Evolutionary conservation across 768 basidiomycete genomes (phyloP), one percentile per base, ranked within the genome.

Genomic region (Paxillus rubicundulus): DNA sequence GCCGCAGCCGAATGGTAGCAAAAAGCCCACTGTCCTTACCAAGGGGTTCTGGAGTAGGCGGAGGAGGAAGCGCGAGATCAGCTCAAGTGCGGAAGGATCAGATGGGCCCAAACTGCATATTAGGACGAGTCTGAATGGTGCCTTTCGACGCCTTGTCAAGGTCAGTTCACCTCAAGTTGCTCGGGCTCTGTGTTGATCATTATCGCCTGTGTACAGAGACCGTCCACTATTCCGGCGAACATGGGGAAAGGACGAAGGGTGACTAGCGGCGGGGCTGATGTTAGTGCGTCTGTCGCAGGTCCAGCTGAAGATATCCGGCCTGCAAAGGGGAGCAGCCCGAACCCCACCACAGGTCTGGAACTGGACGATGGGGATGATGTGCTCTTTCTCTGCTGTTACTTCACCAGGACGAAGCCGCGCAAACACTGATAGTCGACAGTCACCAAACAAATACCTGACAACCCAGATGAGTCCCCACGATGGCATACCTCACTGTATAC

Each of bases 381-480:
- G 0, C 48, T 63, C 33, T 57, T 65, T 41, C 45, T 65, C 20
- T 65, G 64, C 13, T 66, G 64, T 40, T 66, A 66, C 53, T 64
- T 64, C n/a, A 51, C 57, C 38, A 55, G 64, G 54, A 57, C 56
- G 27, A 56, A 32, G 24, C 56, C 52, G 28, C 53, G 39, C 45
- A 50, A 47, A 44, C 12, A 13, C 9, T 10, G 9, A 8, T 30
- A 30, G 36, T 36, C 36, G 12, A 36, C n/a, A 16, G 13, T 3
- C 30, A 30, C 9, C 10, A 30, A 2, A 1, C 14, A 17, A 2
- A n/a, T n/a, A 38, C n/a, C 9, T 38, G 37, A 17, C 5, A 33
- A 3, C 3, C 4, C 9, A 9, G 8, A 32, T 32, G 6, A n/a
- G n/a, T 32, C 7, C 13, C 14, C 33, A 33, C 33, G 13, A 33